A percentile compares a stretch with the other conserved stretches of the same genome.
These are phyloP conservation scores for Daldinia caldariorum DNA, from an alignment of 495 filamentous ascomycete species.

Conservation along the genomic window DNA sequence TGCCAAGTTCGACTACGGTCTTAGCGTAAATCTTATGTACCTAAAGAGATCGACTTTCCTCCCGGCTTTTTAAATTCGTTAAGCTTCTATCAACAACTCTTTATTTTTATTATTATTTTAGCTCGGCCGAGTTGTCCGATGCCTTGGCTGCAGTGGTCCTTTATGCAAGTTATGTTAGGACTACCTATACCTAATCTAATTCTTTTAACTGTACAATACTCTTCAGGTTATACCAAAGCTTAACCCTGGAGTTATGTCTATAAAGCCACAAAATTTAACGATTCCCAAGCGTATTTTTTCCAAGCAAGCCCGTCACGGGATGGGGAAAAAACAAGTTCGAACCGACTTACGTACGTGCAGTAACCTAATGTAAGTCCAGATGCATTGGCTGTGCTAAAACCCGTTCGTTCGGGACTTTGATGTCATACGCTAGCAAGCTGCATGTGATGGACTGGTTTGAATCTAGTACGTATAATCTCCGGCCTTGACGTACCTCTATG, in stretches of 20 bases:
- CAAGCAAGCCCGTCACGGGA: not conserved
- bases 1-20: constrained; percentile 23
- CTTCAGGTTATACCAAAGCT: too few species aligned
- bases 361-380: not conserved
- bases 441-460: not conserved
- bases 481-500: too few species aligned
- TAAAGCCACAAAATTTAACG: not conserved
- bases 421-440: not conserved
- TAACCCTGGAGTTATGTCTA: not conserved
- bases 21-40: too few species aligned
- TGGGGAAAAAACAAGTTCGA: not conserved
- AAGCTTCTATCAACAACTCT: not conserved
- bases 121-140: not conserved
- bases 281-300: too few species aligned
- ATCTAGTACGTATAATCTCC: not conserved
- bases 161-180: not conserved
- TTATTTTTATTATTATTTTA: constrained; percentile 23
- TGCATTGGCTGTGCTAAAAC: not conserved
- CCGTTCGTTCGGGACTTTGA: constrained; percentile 5
- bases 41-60: constrained; percentile 15
- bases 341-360: constrained; percentile 1
- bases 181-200: too few species aligned
- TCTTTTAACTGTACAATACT: too few species aligned
- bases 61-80: constrained; percentile 12
- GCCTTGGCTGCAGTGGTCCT: not conserved